These are phyloP conservation scores for Phaeosphaeria sp. DNA, from an alignment of 2,329 filamentous ascomycete species.

Conservation along the genomic window DNA sequence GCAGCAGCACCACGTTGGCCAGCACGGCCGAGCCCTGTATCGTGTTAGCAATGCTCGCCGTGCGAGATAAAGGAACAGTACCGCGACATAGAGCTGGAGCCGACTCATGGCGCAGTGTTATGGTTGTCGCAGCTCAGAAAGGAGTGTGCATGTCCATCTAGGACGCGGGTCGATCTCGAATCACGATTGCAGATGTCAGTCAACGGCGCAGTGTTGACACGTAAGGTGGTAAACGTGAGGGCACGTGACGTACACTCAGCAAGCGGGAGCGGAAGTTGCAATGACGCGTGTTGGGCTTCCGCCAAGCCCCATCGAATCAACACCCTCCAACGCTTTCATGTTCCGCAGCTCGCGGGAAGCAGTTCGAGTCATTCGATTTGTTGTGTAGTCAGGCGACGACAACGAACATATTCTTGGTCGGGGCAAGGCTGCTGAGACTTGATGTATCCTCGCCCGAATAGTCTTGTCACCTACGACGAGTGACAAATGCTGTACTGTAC, in stretches of 20 bases:
- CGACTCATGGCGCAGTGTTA: constrained; percentile 35
- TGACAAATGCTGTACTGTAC: no score
- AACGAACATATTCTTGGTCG: no score
- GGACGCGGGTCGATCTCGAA: constrained; percentile 11
- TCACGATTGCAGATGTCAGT: constrained; percentile 9
- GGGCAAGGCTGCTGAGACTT: no score
- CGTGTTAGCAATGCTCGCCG: constrained; percentile 21
- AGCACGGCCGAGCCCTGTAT: constrained; percentile 73
- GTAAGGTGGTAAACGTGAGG: constrained; percentile 20
- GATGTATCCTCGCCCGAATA: no score
- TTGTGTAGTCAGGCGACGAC: no score
- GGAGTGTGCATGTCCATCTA: constrained; percentile 19
- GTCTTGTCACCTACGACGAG: no score
- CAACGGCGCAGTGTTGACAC: constrained; percentile 12
- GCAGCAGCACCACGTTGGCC: constrained; percentile 82
- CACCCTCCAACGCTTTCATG: not conserved
- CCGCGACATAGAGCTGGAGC: constrained; percentile 44
- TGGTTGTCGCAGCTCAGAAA: constrained; percentile 11
- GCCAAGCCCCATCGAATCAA: not conserved
- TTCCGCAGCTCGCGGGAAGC: not conserved
- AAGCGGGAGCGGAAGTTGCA: not conserved
- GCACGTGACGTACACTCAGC: constrained; percentile 9
- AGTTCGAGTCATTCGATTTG: no score
- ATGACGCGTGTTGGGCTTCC: not conserved
- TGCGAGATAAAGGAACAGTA: constrained; percentile 15